These are phyloP conservation scores for Dictyostelium discoideum DNA, from an alignment of 78 protist genomes.

Conservation along the genomic window DNA sequence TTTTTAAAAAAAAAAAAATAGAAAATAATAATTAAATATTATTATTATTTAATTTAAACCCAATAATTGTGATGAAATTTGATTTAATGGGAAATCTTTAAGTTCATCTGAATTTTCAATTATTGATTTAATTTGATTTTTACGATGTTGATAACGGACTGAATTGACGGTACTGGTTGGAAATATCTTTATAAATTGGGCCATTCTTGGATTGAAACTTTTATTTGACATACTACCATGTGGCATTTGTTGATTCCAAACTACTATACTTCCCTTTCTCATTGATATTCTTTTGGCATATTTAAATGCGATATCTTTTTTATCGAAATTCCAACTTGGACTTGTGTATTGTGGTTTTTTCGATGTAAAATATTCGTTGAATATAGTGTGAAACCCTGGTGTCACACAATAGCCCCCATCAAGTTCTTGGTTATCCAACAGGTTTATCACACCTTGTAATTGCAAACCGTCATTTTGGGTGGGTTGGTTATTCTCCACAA, in stretches of 20 bases:
- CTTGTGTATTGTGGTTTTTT: constrained; percentile 36
- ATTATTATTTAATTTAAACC: constrained; percentile 11
- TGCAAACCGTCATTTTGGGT: background rate
- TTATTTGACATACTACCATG: constrained; percentile 56
- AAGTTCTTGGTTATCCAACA: constrained; percentile 13
- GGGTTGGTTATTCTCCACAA: constrained; percentile 61
- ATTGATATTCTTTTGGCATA: constrained; percentile 50
- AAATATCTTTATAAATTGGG: constrained; percentile 69
- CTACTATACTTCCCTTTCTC: constrained; percentile 57
- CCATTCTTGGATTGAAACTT: constrained; percentile 31
- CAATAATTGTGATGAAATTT: background rate
- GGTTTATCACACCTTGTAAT: constrained; percentile 52
- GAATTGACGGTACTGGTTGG: constrained; percentile 9
- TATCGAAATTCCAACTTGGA: constrained; percentile 22
- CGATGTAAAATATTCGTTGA: constrained; percentile 28
- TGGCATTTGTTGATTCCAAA: constrained; percentile 77
- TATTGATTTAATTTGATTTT: background rate
- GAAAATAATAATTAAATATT: too few species aligned
- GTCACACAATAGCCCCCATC: constrained; percentile 72
- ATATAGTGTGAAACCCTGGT: constrained; percentile 51
- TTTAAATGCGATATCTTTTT: constrained; percentile 14
- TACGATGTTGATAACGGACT: constrained; percentile 11
- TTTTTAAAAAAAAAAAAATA: background rate
- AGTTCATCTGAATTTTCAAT: background rate
- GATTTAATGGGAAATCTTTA: constrained; percentile 23